Base-by-base conservation (phyloP, 2,329 filamentous ascomycete species). In the Xylariaceae sp. region DNA sequence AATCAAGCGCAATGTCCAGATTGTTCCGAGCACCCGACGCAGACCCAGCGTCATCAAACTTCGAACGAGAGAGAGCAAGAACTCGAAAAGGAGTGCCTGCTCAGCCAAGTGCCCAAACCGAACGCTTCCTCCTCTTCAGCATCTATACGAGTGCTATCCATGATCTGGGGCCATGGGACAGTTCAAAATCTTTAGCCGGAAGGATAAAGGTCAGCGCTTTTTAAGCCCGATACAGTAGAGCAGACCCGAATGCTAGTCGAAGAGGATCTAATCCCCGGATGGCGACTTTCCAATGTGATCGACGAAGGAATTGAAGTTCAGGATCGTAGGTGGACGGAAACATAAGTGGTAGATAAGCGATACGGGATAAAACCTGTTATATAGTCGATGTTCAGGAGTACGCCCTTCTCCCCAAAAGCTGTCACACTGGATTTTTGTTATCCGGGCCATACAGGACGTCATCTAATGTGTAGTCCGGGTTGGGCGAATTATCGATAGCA, bases 311-410 rank as follows among this genome's bases (percentile, higher is more conserved):
- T 51, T 35, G 23, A 34, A 51, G 30, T 45, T 44, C 13, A 13
- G 15, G 17, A 34, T 30, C 17, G 11, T 18, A 18, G 15, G 30
- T 15, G 11, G 34, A 39, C 30, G n/a, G 23, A 45, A 39, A 23
- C 34, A 47, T 50, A 56, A 55, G 47, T 11, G 55, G 34, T 15
- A 37, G 48, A 39, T 18, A n/a, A 48, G 39, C 47, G 13, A 50
- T 50, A 61, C 30, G 5, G 4, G 10, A 56, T 45, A 13, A 51
- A 23, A 51, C 54, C 17, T 39, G 55, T 55, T 57, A 57, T 61
- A 61, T 61, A 58, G 56, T 49, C 37, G 23, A 57, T 49, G 34
- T 56, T 18, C 49, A 39, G 13, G 47, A 44, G 37, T 58, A 56
- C 45, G 10, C 51, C 35, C 15, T 49, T 49, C 34, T 50, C 39